Evolutionary conservation across 768 basidiomycete species (phyloP).

Genomic region (Gymnopilus junonius): DNA sequence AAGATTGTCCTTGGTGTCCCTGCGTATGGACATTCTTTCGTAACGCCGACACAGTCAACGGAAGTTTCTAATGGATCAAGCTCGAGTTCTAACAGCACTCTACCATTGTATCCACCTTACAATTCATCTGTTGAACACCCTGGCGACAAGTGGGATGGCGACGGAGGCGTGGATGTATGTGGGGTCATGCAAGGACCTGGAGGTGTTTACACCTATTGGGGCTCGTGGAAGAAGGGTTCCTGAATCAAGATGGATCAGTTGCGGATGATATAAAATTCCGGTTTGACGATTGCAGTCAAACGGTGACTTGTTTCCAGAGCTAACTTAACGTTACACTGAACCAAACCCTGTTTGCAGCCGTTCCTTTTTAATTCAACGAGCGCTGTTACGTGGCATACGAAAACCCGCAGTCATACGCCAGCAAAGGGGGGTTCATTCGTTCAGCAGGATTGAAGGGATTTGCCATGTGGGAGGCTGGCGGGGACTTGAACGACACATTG

Average conservation of each 20-base stretch:
- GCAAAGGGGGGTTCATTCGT: slow-evolving; percentile 66
- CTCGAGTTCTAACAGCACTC: slow-evolving; percentile 19
- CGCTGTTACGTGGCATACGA: slow-evolving; percentile 71
- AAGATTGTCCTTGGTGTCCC: slow-evolving; percentile 85
- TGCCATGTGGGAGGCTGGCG: slow-evolving; percentile 73
- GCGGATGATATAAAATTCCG: slow-evolving; percentile 49
- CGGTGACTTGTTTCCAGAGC: slow-evolving; percentile 45
- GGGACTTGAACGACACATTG: slow-evolving; percentile 64
- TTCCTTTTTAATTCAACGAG: slow-evolving; percentile 63
- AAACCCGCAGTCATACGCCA: slow-evolving; percentile 58
- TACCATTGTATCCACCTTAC: slow-evolving; percentile 60
- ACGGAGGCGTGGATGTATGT: slow-evolving; percentile 55
- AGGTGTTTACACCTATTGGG: slow-evolving; percentile 69
- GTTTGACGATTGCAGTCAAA: slow-evolving; percentile 74
- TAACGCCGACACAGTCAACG: slow-evolving; percentile 34
- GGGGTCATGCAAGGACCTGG: slow-evolving; percentile 55
- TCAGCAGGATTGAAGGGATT: slow-evolving; percentile 62
- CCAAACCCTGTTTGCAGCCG: slow-evolving; percentile 47
- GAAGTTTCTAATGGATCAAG: slow-evolving; percentile 37
- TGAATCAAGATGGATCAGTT: slow-evolving; percentile 47
- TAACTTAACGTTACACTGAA: neutral
- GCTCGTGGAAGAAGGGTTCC: slow-evolving; percentile 59
- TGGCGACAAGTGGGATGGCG: slow-evolving; percentile 64
- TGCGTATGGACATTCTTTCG: slow-evolving; percentile 82
- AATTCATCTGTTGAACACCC: slow-evolving; percentile 42